These are phyloP conservation scores for Kluyveromyces nonfermentans DNA, from an alignment of 805 yeast species.

Conservation along the genomic window DNA sequence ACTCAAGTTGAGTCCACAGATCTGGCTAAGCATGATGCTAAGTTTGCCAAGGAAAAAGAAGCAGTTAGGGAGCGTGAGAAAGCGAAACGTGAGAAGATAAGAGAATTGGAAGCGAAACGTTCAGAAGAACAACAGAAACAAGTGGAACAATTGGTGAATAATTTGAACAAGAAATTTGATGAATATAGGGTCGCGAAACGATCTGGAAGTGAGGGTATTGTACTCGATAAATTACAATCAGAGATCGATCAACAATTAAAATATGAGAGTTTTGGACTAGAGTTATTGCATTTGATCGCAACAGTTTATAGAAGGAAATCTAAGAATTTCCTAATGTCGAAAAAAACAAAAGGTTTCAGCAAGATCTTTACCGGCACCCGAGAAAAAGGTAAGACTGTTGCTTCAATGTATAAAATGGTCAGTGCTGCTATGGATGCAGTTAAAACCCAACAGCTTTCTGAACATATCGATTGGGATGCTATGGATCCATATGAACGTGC, in stretches of 20 bases:
- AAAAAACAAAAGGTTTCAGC: slow-evolving; percentile 78
- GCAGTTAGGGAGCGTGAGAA: slow-evolving; percentile 20
- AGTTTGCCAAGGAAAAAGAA: slow-evolving; percentile 19
- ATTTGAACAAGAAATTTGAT: slow-evolving; percentile 40
- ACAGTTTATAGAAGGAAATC: slow-evolving; percentile 69
- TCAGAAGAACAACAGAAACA: slow-evolving; percentile 41
- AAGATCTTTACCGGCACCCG: slow-evolving; percentile 73
- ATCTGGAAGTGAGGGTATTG: slow-evolving; percentile 40
- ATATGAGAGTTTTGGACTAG: slow-evolving; percentile 92
- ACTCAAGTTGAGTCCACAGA: slow-evolving; percentile 8
- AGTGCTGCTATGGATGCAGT: slow-evolving; percentile 87
- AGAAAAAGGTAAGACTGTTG: slow-evolving; percentile 75
- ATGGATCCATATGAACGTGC: slow-evolving; percentile 53
- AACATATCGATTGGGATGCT: slow-evolving; percentile 54
- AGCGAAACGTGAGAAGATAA: slow-evolving; percentile 41
- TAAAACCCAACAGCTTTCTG: slow-evolving; percentile 61
- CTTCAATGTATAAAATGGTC: slow-evolving; percentile 73
- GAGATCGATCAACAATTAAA: slow-evolving; percentile 70
- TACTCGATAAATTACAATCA: slow-evolving; percentile 39
- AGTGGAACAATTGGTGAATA: slow-evolving; percentile 40
- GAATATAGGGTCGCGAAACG: slow-evolving; percentile 37
- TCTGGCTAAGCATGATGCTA: slow-evolving; percentile 27
- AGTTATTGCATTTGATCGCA: slow-evolving; percentile 77
- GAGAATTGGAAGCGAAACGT: slow-evolving; percentile 45
- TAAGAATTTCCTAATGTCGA: slow-evolving; percentile 59